Conservation (phyloP, 148 eudicot genomes). For the Vaccinium macrocarpon region DNA sequence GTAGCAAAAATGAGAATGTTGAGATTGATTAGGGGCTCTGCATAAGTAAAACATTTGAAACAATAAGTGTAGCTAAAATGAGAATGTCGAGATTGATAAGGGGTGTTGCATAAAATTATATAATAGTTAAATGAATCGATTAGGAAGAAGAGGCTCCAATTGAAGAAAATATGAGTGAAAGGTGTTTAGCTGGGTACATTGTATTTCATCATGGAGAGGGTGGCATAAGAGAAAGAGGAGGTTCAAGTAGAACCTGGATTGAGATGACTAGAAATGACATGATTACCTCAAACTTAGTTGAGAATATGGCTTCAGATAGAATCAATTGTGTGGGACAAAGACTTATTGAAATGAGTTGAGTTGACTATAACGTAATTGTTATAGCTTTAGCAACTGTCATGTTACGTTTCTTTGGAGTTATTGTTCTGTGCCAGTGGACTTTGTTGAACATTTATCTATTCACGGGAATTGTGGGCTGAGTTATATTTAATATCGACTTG, state of each 20-base stretch:
- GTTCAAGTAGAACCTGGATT: neutral
- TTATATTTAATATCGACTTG: neutral
- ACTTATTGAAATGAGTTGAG: neutral
- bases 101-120: neutral
- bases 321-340: neutral
- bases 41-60: too few species aligned
- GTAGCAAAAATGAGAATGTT: neutral
- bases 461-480: neutral
- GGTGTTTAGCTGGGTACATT: neutral
- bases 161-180: neutral
- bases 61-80: neutral
- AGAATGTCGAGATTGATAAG: neutral
- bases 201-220: neutral
- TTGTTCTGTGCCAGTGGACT: neutral
- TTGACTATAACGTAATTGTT: neutral
- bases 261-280: neutral
- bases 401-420: neutral
- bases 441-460: neutral
- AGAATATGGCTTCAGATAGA: neutral
- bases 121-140: neutral
- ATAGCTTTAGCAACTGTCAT: neutral
- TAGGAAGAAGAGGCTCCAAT: slow-evolving; percentile 3
- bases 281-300: slow-evolving; percentile 2
- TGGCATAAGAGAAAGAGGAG: neutral
- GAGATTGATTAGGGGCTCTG: neutral